Base-by-base conservation (phyloP, 768 basidiomycete genomes). In the Albatrellus ellisii region DNA sequence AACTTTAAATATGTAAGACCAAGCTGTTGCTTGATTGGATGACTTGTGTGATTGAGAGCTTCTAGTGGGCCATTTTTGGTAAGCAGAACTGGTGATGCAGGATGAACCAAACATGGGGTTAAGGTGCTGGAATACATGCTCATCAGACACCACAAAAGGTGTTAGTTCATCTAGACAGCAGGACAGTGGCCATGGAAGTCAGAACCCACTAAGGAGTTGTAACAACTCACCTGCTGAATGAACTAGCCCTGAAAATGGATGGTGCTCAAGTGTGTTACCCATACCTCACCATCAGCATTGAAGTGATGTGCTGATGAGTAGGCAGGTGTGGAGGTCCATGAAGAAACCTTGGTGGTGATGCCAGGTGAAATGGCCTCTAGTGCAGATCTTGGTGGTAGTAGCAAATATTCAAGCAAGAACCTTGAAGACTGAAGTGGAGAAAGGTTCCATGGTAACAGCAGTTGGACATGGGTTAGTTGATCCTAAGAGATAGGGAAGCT, bases 231-330 rank as follows among this genome's bases (percentile, higher is more conserved):
- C 79, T 79, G 79, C 79, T 75, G 77, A 83, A 83, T 77, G 73
- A 79, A 80, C 78, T 80, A 78, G 78, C 79, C 79, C 77, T 80
- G 75, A 81, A 81, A 81, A 81, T 80, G 77, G 79, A 81, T 81
- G 79, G 79, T 77, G 77, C 79, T 82, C 71, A 79, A 80, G 77
- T 70, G 73, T 78, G 71, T 72, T 75, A 79, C 79, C 79, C 75
- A 81, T 74, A 81, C 79, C 74, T 77, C 75, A 66, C 79, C 75
- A 71, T 77, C 70, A 69, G 72, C 64, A 73, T 75, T 73, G 60
- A 65, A 72, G 69, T 72, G 73, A 79, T 58, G 72, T 70, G 64
- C 69, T 69, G 68, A 77, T 69, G 75, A 79, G 75, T 77, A 78
- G 76, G 75, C 72, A 71, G 75, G 73, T 72, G 71, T 77, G 76